phyloP scores from a whole-genome alignment of 345 rosid species.

The Eucalyptus pumila region DNA sequence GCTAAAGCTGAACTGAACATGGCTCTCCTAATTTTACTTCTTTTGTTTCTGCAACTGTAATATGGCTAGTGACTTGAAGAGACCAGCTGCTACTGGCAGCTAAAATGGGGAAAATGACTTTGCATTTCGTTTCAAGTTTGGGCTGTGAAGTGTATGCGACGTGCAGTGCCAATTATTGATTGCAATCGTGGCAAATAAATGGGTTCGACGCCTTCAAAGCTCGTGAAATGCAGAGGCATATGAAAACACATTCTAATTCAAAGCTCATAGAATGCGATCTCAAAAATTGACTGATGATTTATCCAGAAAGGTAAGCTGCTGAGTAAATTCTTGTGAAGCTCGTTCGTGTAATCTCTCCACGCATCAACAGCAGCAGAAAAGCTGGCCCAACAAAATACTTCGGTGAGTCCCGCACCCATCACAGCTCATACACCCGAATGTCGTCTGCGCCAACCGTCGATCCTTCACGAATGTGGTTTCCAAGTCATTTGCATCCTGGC shows the following conservation, averaged over 20 bases:
- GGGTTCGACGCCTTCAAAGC: background rate
- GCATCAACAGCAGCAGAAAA: constrained; percentile 25
- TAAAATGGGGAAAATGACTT: background rate
- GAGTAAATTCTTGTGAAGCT: constrained; percentile 25
- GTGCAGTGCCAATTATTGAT: background rate
- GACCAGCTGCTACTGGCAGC: background rate
- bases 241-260: background rate
- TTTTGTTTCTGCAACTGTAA: background rate
- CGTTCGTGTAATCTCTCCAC: constrained; percentile 34
- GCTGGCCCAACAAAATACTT: constrained; percentile 17
- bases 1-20: background rate
- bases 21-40: background rate
- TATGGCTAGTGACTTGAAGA: background rate
- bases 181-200: background rate
- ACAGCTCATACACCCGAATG: constrained; percentile 1
- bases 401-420: background rate
- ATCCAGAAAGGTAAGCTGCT: constrained; percentile 53
- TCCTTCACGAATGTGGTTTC: constrained; percentile 24
- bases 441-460: constrained; percentile 7
- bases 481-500: constrained; percentile 14
- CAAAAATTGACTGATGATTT: constrained; percentile 26
- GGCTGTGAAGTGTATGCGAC: background rate
- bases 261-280: background rate
- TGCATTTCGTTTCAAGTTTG: background rate
- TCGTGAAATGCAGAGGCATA: background rate